A percentile compares a stretch with the other conserved stretches of the same genome.
Conservation (phyloP, 352 stramenopile genomes). For the Phytophthora cactorum region DNA sequence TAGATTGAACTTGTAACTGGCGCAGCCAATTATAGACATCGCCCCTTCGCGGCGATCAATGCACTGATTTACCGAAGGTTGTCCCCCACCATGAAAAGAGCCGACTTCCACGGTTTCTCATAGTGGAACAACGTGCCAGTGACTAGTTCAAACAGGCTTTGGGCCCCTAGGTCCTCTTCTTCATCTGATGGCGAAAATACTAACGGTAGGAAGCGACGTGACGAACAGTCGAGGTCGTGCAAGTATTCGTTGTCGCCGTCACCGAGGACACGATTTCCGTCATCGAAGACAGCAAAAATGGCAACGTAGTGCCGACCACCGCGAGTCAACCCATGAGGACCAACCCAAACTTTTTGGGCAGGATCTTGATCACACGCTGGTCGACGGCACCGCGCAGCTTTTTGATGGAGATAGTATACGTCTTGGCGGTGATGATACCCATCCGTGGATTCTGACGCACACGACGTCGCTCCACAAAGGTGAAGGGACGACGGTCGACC, state of each 20-base stretch:
- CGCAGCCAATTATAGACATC: slow-evolving; percentile 18
- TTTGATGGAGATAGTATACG: background rate
- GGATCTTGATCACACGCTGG: background rate
- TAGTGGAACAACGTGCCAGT: slow-evolving; percentile 14
- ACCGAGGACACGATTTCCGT: background rate
- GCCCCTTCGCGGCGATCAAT: slow-evolving; percentile 7
- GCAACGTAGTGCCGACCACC: background rate
- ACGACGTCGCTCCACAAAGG: background rate
- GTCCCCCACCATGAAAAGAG: slow-evolving; percentile 18
- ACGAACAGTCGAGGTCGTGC: background rate
- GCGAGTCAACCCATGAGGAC: background rate
- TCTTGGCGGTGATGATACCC: background rate
- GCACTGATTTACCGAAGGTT: slow-evolving; percentile 27
- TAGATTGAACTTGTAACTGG: background rate
- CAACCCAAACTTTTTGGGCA: background rate
- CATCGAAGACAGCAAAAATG: background rate
- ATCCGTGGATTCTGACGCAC: background rate
- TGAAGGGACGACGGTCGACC: background rate
- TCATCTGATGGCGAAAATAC: slow-evolving; percentile 12
- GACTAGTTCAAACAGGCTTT: slow-evolving; percentile 23
- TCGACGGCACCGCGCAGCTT: background rate
- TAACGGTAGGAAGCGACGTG: slow-evolving; percentile 2
- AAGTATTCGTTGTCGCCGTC: background rate
- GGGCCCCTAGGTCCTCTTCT: slow-evolving; percentile 15
- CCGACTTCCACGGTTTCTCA: slow-evolving; percentile 12